phyloP scores from a whole-genome alignment of 2,329 filamentous ascomycete genomes.

The Xylariaceae sp. region DNA sequence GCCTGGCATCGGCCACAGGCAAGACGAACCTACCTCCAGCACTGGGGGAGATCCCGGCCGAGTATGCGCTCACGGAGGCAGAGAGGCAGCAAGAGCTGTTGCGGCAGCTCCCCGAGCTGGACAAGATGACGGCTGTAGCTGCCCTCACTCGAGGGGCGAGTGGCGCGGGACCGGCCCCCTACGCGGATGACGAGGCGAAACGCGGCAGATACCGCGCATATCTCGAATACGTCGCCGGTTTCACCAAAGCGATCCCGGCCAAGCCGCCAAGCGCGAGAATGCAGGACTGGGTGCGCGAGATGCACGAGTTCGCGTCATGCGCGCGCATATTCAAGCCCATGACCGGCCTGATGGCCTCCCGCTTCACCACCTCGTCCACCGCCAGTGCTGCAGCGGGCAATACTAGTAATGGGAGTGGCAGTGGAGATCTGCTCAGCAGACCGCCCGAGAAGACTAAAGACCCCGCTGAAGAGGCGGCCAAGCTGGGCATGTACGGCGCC shows the following conservation, averaged over 20 bases:
- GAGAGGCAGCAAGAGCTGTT: slow-evolving; percentile 55
- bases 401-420: slow-evolving; percentile 15
- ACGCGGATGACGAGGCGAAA: slow-evolving; percentile 76
- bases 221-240: slow-evolving; percentile 69
- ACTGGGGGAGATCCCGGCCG: slow-evolving; percentile 65
- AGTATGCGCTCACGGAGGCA: slow-evolving; percentile 56
- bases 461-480: slow-evolving; percentile 80
- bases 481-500: slow-evolving; percentile 84
- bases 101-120: slow-evolving; percentile 57
- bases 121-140: slow-evolving; percentile 61
- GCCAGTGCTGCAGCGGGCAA: slow-evolving; percentile 32
- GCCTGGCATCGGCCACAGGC: slow-evolving; percentile 70
- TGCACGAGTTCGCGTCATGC: slow-evolving; percentile 65
- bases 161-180: slow-evolving; percentile 62
- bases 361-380: slow-evolving; percentile 68
- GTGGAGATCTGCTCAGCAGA: slow-evolving; percentile 35
- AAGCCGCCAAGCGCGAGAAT: slow-evolving; percentile 39
- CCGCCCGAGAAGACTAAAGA: slow-evolving; percentile 58
- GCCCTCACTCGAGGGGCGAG: slow-evolving; percentile 57
- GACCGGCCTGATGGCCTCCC: slow-evolving; percentile 84
- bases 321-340: slow-evolving; percentile 81
- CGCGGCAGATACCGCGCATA: slow-evolving; percentile 75
- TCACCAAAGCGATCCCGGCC: slow-evolving; percentile 37
- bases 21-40: slow-evolving; percentile 72
- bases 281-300: slow-evolving; percentile 75